These are phyloP conservation scores for Fomitopsis betulina DNA, from an alignment of 1,284 basidiomycete species.

Conservation along the genomic window DNA sequence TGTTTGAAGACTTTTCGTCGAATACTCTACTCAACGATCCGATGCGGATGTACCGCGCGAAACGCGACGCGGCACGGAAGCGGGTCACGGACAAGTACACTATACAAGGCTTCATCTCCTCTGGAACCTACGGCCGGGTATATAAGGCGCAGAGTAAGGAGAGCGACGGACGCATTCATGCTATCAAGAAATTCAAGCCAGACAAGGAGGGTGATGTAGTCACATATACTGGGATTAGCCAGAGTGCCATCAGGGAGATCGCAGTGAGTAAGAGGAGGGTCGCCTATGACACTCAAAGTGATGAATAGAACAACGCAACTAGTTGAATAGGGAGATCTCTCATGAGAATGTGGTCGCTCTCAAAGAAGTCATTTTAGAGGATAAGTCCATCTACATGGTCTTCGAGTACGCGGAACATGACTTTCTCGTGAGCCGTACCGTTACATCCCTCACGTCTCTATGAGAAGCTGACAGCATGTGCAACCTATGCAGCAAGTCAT, in stretches of 20 bases:
- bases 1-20: constrained; percentile 15
- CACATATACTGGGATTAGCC: constrained; percentile 96
- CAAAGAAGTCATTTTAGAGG: constrained; percentile 93
- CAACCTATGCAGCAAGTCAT: constrained; percentile 79
- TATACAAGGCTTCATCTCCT: constrained; percentile 96
- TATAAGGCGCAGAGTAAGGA: constrained; percentile 90
- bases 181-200: constrained; percentile 99
- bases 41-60: constrained; percentile 83
- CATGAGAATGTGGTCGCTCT: constrained; percentile 93
- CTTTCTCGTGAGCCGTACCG: constrained; percentile 66
- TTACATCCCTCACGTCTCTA: background rate
- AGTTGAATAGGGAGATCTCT: constrained; percentile 92
- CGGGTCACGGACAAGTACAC: constrained; percentile 80
- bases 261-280: constrained; percentile 55
- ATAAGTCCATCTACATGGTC: constrained; percentile 98
- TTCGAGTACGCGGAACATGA: constrained; percentile 99
- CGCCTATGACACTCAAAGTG: background rate
- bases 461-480: background rate
- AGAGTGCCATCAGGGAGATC: constrained; percentile 95
- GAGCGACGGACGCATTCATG: constrained; percentile 69
- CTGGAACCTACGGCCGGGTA: constrained; percentile 96
- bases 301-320: no score
- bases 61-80: constrained; percentile 64
- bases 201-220: constrained; percentile 95
- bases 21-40: constrained; percentile 40